phyloP scores from a whole-genome alignment of 768 basidiomycete species.

The Ramaria sp. region DNA sequence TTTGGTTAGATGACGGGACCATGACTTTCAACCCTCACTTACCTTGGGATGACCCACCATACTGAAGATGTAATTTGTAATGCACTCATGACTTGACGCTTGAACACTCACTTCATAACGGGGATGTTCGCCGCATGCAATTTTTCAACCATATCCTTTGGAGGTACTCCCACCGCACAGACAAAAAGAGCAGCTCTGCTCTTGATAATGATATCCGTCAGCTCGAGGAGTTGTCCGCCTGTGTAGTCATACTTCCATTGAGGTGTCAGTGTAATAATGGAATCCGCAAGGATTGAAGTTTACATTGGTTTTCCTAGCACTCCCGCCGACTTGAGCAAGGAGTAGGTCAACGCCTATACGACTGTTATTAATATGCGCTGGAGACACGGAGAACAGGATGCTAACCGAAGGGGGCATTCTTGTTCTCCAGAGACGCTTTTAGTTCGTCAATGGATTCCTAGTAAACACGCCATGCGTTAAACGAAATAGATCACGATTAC shows the following conservation, averaged over 20 bases:
- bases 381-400: background rate
- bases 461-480: background rate
- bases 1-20: constrained; percentile 1
- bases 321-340: constrained; percentile 73
- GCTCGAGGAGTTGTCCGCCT: constrained; percentile 61
- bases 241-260: constrained; percentile 56
- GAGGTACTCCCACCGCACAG: constrained; percentile 77
- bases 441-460: constrained; percentile 53
- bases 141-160: constrained; percentile 71
- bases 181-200: constrained; percentile 70
- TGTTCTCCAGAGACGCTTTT: constrained; percentile 64
- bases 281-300: constrained; percentile 5
- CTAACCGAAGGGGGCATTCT: constrained; percentile 53
- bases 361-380: background rate
- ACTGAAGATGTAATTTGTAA: constrained; percentile 25
- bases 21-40: constrained; percentile 1
- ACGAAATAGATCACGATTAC: background rate
- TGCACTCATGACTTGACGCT: background rate
- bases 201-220: constrained; percentile 70
- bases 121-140: constrained; percentile 69
- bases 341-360: constrained; percentile 65
- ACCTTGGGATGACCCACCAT: constrained; percentile 85
- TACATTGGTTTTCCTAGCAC: constrained; percentile 74
- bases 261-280: background rate
- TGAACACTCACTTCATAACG: constrained; percentile 65